Evolutionary conservation across 305 asterid species (phyloP).

Genomic region (Fraxinus platypoda): DNA sequence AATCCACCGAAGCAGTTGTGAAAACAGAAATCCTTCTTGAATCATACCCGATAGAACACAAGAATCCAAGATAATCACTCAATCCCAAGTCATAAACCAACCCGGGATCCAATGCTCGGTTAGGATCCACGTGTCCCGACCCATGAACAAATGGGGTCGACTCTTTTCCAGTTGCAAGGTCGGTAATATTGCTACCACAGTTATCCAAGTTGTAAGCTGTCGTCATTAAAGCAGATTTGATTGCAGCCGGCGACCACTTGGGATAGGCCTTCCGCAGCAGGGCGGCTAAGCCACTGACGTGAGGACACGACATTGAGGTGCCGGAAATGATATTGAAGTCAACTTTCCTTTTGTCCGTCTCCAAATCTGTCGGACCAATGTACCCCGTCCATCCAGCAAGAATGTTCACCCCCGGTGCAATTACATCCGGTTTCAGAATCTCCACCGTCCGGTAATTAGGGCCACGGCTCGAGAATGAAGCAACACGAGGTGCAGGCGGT

Average conservation of each 20-base stretch:
- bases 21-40: slow-evolving; percentile 43
- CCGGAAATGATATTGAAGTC: slow-evolving; percentile 85
- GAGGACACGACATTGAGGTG: slow-evolving; percentile 94
- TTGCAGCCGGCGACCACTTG: slow-evolving; percentile 70
- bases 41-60: slow-evolving; percentile 69
- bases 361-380: slow-evolving; percentile 64
- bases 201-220: slow-evolving; percentile 73
- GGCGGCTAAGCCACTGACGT: slow-evolving; percentile 85
- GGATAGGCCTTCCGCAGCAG: slow-evolving; percentile 69
- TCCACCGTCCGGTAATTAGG: slow-evolving; percentile 75
- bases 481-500: slow-evolving; percentile 83
- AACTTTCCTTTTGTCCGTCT: slow-evolving; percentile 60
- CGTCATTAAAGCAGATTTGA: slow-evolving; percentile 86
- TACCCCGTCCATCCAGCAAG: slow-evolving; percentile 88
- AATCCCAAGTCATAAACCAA: slow-evolving; percentile 60
- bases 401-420: slow-evolving; percentile 87
- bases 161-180: slow-evolving; percentile 67
- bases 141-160: slow-evolving; percentile 70
- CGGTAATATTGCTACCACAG: slow-evolving; percentile 47
- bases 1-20: slow-evolving; percentile 44
- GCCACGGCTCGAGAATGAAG: slow-evolving; percentile 92
- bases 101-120: slow-evolving; percentile 74
- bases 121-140: slow-evolving; percentile 89
- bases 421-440: slow-evolving; percentile 85
- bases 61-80: slow-evolving; percentile 57